phyloP scores from a whole-genome alignment of 148 eudicot species.

The Camellia japonica region DNA sequence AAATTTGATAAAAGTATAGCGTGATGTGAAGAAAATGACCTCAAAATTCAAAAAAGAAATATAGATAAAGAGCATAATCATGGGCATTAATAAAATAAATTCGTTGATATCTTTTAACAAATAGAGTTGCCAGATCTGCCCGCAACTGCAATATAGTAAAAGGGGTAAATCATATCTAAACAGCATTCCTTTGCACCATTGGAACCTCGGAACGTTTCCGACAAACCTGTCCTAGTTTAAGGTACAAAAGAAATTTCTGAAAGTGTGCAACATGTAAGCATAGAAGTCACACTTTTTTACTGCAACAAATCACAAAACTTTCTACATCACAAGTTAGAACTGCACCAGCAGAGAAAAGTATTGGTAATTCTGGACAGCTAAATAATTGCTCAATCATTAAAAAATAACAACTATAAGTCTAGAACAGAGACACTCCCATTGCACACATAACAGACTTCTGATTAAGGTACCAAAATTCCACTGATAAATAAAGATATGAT shows the following conservation, averaged over 20 bases:
- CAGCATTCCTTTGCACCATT: neutral
- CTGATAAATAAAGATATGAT: too few relatives aligned
- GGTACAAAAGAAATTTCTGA: neutral
- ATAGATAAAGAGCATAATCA: neutral
- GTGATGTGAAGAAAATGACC: neutral
- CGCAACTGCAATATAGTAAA: neutral
- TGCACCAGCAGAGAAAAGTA: neutral
- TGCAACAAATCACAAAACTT: neutral
- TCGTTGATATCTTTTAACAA: neutral
- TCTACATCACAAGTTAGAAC: neutral
- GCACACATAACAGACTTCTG: too few relatives aligned
- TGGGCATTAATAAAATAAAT: neutral
- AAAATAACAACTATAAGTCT: too few relatives aligned
- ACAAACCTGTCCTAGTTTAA: neutral
- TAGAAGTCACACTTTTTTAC: neutral
- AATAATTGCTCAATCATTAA: too few relatives aligned
- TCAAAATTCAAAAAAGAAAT: slow-evolving; percentile 5
- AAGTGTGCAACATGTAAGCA: neutral
- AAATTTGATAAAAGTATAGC: slow-evolving; percentile 7
- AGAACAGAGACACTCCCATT: too few relatives aligned
- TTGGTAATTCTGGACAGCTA: neutral
- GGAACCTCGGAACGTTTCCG: neutral
- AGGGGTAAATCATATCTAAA: too few relatives aligned
- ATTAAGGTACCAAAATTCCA: too few relatives aligned
- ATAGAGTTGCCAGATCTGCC: neutral